Conservation (phyloP, 768 basidiomycete species). For the Leccinum broughii region DNA sequence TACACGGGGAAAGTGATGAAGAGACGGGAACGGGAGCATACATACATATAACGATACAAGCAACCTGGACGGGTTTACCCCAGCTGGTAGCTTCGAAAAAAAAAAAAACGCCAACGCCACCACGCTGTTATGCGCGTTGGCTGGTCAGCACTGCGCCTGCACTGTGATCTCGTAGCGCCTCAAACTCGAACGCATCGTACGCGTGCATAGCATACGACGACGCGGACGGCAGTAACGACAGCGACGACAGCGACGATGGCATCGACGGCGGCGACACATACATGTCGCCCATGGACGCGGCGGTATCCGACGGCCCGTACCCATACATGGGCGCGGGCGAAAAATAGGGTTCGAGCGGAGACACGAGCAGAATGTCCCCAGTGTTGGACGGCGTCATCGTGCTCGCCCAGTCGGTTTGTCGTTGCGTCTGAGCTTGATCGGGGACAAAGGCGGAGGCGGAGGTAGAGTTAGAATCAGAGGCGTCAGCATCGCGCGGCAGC, state of each 20-base stretch:
- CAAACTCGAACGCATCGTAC: constrained; percentile 37
- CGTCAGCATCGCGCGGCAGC: constrained; percentile 9
- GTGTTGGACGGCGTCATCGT: constrained; percentile 3
- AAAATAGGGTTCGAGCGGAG: constrained; percentile 19
- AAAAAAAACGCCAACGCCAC: neutral
- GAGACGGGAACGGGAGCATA: neutral
- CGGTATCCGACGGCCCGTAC: constrained; percentile 20
- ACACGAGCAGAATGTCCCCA: constrained; percentile 16
- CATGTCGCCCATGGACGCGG: constrained; percentile 20
- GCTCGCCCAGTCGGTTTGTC: constrained; percentile 12
- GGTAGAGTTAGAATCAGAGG: neutral
- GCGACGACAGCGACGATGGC: neutral
- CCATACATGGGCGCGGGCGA: constrained; percentile 15
- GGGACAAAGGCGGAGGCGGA: constrained; percentile 12
- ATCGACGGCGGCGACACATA: constrained; percentile 1
- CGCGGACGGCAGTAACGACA: neutral
- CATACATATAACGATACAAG: constrained; percentile 29
- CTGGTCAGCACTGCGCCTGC: constrained; percentile 14
- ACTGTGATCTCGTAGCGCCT: constrained; percentile 32
- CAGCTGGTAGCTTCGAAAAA: neutral
- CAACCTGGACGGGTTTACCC: constrained; percentile 15
- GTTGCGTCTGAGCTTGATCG: constrained; percentile 1
- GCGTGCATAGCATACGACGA: constrained; percentile 18
- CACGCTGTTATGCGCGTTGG: constrained; percentile 21
- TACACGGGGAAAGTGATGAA: neutral